These are phyloP conservation scores for Monosporascus sp. DNA, from an alignment of 2,329 filamentous ascomycete genomes.

Conservation along the genomic window DNA sequence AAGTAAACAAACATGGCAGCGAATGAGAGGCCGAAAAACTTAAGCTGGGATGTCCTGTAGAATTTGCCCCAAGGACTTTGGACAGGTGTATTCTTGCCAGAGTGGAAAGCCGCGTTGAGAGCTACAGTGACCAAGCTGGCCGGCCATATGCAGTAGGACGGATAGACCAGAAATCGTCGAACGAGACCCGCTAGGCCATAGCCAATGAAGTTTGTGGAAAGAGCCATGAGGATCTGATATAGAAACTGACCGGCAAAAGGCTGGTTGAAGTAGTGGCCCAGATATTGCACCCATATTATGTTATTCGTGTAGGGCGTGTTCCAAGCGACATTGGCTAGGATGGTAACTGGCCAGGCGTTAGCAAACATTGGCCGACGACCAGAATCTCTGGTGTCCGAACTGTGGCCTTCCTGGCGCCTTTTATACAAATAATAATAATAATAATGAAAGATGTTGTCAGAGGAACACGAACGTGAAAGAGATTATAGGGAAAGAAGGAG, in stretches of 20 bases:
- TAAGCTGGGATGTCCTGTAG: slow-evolving; percentile 37
- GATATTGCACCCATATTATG: slow-evolving; percentile 44
- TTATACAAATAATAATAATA: too few relatives aligned
- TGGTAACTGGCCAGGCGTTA: slow-evolving; percentile 32
- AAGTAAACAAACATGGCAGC: slow-evolving; percentile 45
- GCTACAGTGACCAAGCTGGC: slow-evolving; percentile 40
- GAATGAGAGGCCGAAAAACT: slow-evolving; percentile 39
- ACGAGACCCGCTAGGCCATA: slow-evolving; percentile 46
- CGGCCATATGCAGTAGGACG: slow-evolving; percentile 46
- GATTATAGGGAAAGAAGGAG: not conserved
- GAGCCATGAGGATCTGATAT: slow-evolving; percentile 44
- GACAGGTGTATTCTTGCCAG: slow-evolving; percentile 29
- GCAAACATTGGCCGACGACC: not conserved
- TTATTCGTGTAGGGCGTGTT: slow-evolving; percentile 43
- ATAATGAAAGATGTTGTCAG: not conserved
- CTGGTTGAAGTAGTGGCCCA: slow-evolving; percentile 47
- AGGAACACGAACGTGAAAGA: not conserved
- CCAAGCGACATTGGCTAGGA: slow-evolving; percentile 55
- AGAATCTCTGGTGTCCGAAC: not conserved
- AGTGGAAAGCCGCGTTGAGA: slow-evolving; percentile 42
- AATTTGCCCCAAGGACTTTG: slow-evolving; percentile 34
- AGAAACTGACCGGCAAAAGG: slow-evolving; percentile 39
- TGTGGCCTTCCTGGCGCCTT: not conserved
- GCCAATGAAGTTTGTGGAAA: slow-evolving; percentile 50
- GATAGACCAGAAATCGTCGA: slow-evolving; percentile 46